Evolutionary conservation across 2,329 filamentous ascomycete genomes (phyloP), one percentile per base, ranked within the genome.

Genomic region (Calonectria leucothoes): DNA sequence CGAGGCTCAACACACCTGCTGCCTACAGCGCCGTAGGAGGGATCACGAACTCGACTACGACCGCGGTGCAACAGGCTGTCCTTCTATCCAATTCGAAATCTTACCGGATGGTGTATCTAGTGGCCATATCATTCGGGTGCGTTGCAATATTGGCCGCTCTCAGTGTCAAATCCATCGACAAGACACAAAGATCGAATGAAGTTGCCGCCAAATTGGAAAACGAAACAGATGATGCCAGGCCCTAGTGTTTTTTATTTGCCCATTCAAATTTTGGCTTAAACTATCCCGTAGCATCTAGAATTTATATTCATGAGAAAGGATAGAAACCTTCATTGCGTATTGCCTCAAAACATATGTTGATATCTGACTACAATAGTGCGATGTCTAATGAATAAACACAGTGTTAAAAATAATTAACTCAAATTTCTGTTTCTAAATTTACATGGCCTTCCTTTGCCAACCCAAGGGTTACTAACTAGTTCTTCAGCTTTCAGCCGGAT

Each of bases 71-170:
- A 69, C 72, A 76, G 12, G 80, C 80, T 3, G 83, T 83, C 68
- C 79, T 83, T 11, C 71, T 81, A 6, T 81, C 81, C 10, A 83
- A 84, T 64, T 79, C 78, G 37, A 71, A 57, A 23, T 70, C 73
- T 6, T 73, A 75, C 27, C 68, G 59, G 8, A 76, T 83, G 6
- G 82, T 84, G 10, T 85, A 84, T 72, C 74, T 84, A 23, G 79
- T 83, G 4, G 83, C 83, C 2, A 82, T 85, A 70, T 82, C 81
- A 1, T 84, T 85, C 71, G 83, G 83, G 0, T 79, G 73, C 33
- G 77, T 79, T 8, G 83, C 83, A 3, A 83, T 80, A 15, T 77
- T 80, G 37, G 81, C 83, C 8, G 75, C 81, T 27, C 76, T 77
- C 57, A 83, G 82, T 11, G 77, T 80, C 39, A 81, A 73, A 68